Evolutionary conservation across 2,329 filamentous ascomycete genomes (phyloP).

Genomic region (Cadophora sp.): DNA sequence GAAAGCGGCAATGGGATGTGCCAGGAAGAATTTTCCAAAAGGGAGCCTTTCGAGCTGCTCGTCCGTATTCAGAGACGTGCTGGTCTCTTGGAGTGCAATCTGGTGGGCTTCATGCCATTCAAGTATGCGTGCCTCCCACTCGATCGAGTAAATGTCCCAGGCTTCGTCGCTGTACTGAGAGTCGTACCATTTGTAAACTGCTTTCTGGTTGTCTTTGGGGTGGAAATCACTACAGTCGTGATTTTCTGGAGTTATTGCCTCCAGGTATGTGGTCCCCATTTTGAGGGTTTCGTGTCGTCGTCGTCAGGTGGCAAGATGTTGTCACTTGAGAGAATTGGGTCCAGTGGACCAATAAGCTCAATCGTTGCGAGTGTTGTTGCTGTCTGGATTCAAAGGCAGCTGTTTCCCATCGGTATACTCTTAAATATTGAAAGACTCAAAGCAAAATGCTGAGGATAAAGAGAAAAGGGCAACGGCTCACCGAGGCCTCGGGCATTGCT

Average conservation of each 20-base stretch:
- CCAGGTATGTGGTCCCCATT: neutral
- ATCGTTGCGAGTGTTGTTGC: no score
- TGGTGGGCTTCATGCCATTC: slow-evolving; percentile 10
- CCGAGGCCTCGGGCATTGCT: no score
- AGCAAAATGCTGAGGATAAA: no score
- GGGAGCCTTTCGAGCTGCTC: slow-evolving; percentile 19
- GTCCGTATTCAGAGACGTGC: neutral
- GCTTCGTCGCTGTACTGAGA: slow-evolving; percentile 24
- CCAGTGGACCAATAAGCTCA: no score
- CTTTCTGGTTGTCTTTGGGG: slow-evolving; percentile 14
- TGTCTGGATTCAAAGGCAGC: no score
- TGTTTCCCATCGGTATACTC: no score
- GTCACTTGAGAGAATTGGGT: no score
- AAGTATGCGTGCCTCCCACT: slow-evolving; percentile 23
- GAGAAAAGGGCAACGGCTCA: no score
- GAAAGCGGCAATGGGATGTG: slow-evolving; percentile 30
- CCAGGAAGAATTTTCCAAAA: slow-evolving; percentile 27
- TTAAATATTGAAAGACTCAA: no score
- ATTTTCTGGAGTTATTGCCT: neutral
- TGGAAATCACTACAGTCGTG: neutral
- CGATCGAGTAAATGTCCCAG: slow-evolving; percentile 25
- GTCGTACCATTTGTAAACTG: slow-evolving; percentile 27
- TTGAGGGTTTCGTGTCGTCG: neutral
- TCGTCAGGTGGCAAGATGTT: slow-evolving; percentile 1
- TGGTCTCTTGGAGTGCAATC: neutral